These are phyloP conservation scores for Bolboschoenus planiculmis DNA, from an alignment of 176 grass and related monocot genomes.

Conservation along the genomic window DNA sequence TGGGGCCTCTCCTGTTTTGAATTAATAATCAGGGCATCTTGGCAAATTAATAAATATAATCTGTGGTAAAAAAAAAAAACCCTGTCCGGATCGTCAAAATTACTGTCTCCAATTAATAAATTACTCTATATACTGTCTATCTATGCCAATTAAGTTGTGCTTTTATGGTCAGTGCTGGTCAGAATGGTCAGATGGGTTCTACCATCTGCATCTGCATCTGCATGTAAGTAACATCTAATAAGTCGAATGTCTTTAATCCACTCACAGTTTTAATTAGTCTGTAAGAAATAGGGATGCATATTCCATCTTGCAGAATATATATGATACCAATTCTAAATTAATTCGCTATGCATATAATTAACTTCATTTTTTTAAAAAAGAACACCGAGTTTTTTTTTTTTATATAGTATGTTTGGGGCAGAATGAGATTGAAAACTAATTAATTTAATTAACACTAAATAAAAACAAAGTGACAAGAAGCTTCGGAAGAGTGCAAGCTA, in stretches of 20 bases:
- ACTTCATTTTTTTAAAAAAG: neutral
- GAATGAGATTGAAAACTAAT: neutral
- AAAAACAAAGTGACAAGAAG: slow-evolving; percentile 14
- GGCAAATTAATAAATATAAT: neutral
- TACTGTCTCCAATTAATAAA: neutral
- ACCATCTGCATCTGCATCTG: neutral
- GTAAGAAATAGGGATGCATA: neutral
- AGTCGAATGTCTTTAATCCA: slow-evolving; percentile 4
- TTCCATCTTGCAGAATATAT: neutral
- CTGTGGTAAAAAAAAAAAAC: neutral
- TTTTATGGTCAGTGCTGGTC: slow-evolving; percentile 10
- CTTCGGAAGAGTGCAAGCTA: slow-evolving; percentile 3
- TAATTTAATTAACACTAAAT: neutral
- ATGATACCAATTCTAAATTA: neutral
- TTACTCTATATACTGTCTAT: neutral
- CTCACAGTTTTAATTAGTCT: neutral
- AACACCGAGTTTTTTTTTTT: too few relatives aligned
- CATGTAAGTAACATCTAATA: slow-evolving; percentile 7
- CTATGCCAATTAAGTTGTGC: neutral
- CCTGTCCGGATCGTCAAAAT: neutral
- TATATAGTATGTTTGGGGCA: neutral
- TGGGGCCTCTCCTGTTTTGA: slow-evolving; percentile 18
- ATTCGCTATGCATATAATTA: neutral
- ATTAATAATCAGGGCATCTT: slow-evolving; percentile 13
- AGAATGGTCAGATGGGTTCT: slow-evolving; percentile 1